Conservation (phyloP, 2,329 filamentous ascomycete species). For the Exophiala phaeomuriformis region DNA sequence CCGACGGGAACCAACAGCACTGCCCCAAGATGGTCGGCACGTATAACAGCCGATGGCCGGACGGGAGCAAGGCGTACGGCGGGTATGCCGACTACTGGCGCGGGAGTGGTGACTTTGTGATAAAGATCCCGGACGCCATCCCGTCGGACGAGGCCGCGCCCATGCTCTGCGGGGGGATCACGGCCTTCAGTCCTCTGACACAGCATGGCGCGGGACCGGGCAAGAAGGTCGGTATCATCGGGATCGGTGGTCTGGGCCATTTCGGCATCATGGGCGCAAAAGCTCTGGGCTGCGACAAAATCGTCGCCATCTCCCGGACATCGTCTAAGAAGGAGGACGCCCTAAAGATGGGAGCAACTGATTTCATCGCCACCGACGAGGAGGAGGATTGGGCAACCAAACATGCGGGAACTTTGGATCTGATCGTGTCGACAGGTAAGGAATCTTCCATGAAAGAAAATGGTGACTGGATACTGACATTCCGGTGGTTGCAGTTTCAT, state of each 20-base stretch:
- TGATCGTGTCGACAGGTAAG: slow-evolving; percentile 39
- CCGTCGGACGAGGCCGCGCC: slow-evolving; percentile 52
- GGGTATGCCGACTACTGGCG: slow-evolving; percentile 55
- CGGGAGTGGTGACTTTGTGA: slow-evolving; percentile 38
- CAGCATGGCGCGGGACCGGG: slow-evolving; percentile 63
- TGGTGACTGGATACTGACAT: not conserved
- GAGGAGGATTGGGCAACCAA: slow-evolving; percentile 48
- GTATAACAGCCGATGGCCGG: slow-evolving; percentile 52
- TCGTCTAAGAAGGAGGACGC: slow-evolving; percentile 48
- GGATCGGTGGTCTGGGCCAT: slow-evolving; percentile 67
- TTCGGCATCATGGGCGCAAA: slow-evolving; percentile 65
- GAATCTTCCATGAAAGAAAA: not conserved
- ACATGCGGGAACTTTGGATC: slow-evolving; percentile 45
- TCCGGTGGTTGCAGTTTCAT: slow-evolving; percentile 41
- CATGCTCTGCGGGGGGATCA: slow-evolving; percentile 72
- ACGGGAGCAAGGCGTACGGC: slow-evolving; percentile 60
- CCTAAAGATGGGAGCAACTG: slow-evolving; percentile 48
- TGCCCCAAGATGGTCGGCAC: slow-evolving; percentile 38
- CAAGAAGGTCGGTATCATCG: slow-evolving; percentile 63
- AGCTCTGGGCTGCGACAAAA: slow-evolving; percentile 60
- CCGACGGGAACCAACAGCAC: slow-evolving; percentile 37
- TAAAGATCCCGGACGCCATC: slow-evolving; percentile 45
- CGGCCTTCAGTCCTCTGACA: slow-evolving; percentile 62
- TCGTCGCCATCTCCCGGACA: slow-evolving; percentile 51
- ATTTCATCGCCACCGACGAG: slow-evolving; percentile 52